Conservation (phyloP, 2,329 filamentous ascomycete species). For the Chaetomiaceae sp. region DNA sequence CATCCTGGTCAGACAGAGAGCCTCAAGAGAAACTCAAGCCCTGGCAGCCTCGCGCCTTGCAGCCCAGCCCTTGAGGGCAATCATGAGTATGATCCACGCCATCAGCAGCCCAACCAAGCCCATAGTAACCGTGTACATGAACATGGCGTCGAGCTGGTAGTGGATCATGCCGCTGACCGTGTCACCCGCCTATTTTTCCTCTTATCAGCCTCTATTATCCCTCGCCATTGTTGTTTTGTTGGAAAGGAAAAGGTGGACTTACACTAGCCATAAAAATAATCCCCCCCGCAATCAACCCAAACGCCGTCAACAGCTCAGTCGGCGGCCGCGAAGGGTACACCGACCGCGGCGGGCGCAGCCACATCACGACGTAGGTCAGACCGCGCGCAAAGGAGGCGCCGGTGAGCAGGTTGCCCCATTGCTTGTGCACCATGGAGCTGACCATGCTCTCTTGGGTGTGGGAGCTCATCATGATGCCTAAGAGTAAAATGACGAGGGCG, state of each 20-base stretch:
- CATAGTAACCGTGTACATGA: constrained; percentile 84
- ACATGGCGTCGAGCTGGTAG: constrained; percentile 82
- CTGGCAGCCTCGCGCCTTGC: constrained; percentile 41
- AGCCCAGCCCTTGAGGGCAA: constrained; percentile 88
- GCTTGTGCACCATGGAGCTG: constrained; percentile 86
- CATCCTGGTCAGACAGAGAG: too few species aligned
- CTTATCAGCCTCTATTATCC: background rate
- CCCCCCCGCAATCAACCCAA: constrained; percentile 82
- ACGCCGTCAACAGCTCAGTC: constrained; percentile 80
- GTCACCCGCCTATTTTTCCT: constrained; percentile 58
- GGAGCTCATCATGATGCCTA: constrained; percentile 93
- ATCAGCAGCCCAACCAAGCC: constrained; percentile 78
- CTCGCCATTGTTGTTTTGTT: too few species aligned
- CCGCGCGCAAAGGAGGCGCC: constrained; percentile 75
- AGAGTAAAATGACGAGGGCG: constrained; percentile 75
- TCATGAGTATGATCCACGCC: constrained; percentile 73
- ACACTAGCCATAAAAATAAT: constrained; percentile 90
- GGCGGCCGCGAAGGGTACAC: constrained; percentile 79
- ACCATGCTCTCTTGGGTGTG: constrained; percentile 82
- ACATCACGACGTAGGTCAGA: constrained; percentile 75
- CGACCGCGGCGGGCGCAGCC: constrained; percentile 74
- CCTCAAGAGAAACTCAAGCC: background rate
- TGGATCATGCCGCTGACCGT: constrained; percentile 72
- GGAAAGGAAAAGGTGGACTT: constrained; percentile 36
- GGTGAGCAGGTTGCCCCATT: constrained; percentile 84